Percentiles rank a stretch among this genome's conserved stretches.
Evolutionary conservation across 495 filamentous ascomycete species (phyloP).

Genomic region (Hyaloscypha variabilis): DNA sequence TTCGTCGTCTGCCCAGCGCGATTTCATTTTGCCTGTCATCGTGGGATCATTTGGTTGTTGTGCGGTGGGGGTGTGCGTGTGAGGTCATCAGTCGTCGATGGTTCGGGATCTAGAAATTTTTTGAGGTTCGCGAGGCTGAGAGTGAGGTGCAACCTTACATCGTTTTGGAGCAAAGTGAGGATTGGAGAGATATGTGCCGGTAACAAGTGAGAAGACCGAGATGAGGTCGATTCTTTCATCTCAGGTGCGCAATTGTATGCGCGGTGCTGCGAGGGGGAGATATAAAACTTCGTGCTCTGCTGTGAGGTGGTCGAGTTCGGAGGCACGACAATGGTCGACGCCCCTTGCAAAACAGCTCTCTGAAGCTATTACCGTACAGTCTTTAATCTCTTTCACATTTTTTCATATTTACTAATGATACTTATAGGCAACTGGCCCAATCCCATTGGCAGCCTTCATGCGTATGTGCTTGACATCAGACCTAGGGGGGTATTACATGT

Average conservation of each 20-base stretch:
- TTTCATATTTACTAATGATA: constrained; percentile 8
- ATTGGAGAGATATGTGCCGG: constrained; percentile 15
- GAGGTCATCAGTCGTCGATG: constrained; percentile 19
- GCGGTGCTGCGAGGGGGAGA: constrained; percentile 18
- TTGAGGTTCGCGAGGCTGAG: constrained; percentile 4
- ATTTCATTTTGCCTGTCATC: constrained; percentile 70
- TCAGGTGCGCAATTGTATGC: constrained; percentile 24
- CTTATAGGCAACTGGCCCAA: constrained; percentile 75
- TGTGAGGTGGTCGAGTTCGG: constrained; percentile 29
- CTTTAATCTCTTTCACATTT: background rate
- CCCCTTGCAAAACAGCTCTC: constrained; percentile 83
- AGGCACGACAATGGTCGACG: constrained; percentile 73
- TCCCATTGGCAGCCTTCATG: constrained; percentile 94
- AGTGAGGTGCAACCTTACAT: background rate
- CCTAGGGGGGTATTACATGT: constrained; percentile 93
- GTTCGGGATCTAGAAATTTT: constrained; percentile 10
- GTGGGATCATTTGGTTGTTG: constrained; percentile 24
- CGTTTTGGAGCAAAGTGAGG: constrained; percentile 3
- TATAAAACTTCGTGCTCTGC: constrained; percentile 11
- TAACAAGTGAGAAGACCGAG: constrained; percentile 11
- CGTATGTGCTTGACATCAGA: constrained; percentile 94
- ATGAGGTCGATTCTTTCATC: constrained; percentile 31
- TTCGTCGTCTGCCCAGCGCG: constrained; percentile 84
- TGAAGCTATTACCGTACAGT: constrained; percentile 77
- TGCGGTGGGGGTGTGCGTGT: constrained; percentile 7